A percentile compares a stretch with the other conserved stretches of the same genome.
Evolutionary conservation across 2,329 filamentous ascomycete species (phyloP).

Genomic region (Aspergillus sclerotialis): DNA sequence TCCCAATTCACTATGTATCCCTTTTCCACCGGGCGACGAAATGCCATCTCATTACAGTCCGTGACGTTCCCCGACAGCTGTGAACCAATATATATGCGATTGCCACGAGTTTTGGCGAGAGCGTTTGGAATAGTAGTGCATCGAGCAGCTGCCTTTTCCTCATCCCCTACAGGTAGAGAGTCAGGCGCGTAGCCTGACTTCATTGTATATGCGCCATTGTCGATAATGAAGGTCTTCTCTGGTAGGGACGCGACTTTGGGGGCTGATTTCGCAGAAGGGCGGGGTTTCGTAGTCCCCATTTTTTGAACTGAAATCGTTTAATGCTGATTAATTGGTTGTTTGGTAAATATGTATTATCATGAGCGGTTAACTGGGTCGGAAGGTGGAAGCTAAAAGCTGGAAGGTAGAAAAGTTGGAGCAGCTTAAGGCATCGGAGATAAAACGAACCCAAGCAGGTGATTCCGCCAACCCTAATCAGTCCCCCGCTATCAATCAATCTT

Average conservation of each 20-base stretch:
- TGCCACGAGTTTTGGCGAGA: slow-evolving; percentile 74
- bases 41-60: slow-evolving; percentile 83
- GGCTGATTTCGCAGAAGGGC: slow-evolving; percentile 42
- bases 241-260: slow-evolving; percentile 47
- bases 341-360: no score
- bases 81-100: slow-evolving; percentile 70
- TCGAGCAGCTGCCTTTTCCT: slow-evolving; percentile 32
- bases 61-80: slow-evolving; percentile 66
- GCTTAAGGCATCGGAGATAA: slow-evolving; percentile 5
- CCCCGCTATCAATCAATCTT: slow-evolving; percentile 17
- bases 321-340: background rate
- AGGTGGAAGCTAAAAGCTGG: slow-evolving; percentile 2
- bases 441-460: slow-evolving; percentile 14
- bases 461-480: slow-evolving; percentile 25
- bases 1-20: slow-evolving; percentile 97
- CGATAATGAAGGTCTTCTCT: slow-evolving; percentile 70
- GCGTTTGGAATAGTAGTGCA: slow-evolving; percentile 80
- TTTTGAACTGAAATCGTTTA: background rate
- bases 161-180: slow-evolving; percentile 23
- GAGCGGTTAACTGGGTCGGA: background rate
- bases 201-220: slow-evolving; percentile 87
- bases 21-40: slow-evolving; percentile 85
- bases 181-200: slow-evolving; percentile 73
- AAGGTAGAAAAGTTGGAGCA: slow-evolving; percentile 7
- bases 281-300: slow-evolving; percentile 30